A percentile compares a stretch with the other conserved stretches of the same genome.
Evolutionary conservation across 2,329 filamentous ascomycete species (phyloP).

Genomic region (Colletotrichum siamense): DNA sequence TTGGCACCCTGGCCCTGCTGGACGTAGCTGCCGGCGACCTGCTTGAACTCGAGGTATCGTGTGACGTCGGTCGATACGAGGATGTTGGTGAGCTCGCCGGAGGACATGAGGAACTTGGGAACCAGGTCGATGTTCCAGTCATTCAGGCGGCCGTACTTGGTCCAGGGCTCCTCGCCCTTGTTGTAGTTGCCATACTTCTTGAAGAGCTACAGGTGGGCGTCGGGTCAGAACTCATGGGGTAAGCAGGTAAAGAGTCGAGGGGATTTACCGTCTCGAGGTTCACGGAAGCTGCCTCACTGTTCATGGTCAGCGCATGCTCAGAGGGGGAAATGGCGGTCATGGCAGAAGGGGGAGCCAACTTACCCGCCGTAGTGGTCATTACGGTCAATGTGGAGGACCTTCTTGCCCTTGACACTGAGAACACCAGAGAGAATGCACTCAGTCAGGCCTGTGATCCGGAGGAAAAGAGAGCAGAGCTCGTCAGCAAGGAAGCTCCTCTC

Average conservation of each 20-base stretch:
- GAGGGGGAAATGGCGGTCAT: background rate
- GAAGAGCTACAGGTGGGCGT: constrained; percentile 72
- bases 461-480: constrained; percentile 30
- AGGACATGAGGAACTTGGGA: constrained; percentile 98
- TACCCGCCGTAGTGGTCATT: constrained; percentile 99
- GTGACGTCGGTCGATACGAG: constrained; percentile 94
- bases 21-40: constrained; percentile 94
- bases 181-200: constrained; percentile 91
- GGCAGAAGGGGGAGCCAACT: constrained; percentile 38
- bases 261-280: constrained; percentile 85
- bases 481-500: constrained; percentile 27
- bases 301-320: constrained; percentile 1
- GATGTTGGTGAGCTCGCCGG: constrained; percentile 97
- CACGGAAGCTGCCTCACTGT: constrained; percentile 90
- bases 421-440: constrained; percentile 99
- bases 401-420: constrained; percentile 97
- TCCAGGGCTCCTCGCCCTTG: constrained; percentile 89
- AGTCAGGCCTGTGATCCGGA: constrained; percentile 75
- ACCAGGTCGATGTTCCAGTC: constrained; percentile 99
- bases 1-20: constrained; percentile 85
- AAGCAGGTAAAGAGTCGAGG: constrained; percentile 31
- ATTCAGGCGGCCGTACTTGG: constrained; percentile 94
- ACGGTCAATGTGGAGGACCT: constrained; percentile 97
- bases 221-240: constrained; percentile 14
- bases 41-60: constrained; percentile 89